phyloP scores from a whole-genome alignment of 202 grass and related monocot species.

The Schoenoplectus tabernaemontani region DNA sequence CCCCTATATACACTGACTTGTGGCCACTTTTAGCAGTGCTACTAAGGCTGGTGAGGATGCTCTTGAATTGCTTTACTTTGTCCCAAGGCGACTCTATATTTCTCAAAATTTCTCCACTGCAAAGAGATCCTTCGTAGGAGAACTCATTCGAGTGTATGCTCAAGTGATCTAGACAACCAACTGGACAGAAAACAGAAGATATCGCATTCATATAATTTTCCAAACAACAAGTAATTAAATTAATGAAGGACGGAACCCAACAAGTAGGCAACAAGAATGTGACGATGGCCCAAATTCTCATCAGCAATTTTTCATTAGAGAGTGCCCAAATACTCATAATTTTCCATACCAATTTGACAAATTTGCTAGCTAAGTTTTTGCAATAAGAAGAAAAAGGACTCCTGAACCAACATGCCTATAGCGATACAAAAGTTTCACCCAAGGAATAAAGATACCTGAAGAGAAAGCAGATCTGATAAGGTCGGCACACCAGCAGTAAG shows the following conservation, averaged over 20 bases:
- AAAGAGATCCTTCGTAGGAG: constrained; percentile 71
- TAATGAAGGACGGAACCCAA: neutral
- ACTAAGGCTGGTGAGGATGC: constrained; percentile 34
- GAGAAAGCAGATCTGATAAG: constrained; percentile 92
- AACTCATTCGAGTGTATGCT: constrained; percentile 88
- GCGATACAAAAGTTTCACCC: neutral
- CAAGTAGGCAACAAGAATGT: neutral
- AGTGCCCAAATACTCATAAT: neutral
- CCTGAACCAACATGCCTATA: neutral
- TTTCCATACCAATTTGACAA: neutral
- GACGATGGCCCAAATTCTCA: neutral
- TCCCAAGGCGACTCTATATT: constrained; percentile 78
- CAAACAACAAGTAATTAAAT: constrained; percentile 9
- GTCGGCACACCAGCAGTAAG: constrained; percentile 94
- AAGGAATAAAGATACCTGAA: constrained; percentile 50
- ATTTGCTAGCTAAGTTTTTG: neutral
- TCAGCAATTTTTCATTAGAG: neutral
- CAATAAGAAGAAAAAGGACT: constrained; percentile 10
- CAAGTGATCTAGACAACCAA: constrained; percentile 71
- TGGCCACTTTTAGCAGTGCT: constrained; percentile 10
- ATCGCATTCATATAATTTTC: neutral
- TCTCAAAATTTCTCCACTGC: constrained; percentile 66
- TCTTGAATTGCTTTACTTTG: constrained; percentile 70
- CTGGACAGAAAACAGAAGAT: constrained; percentile 32
- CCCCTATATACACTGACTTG: constrained; percentile 69